phyloP scores from a whole-genome alignment of 2,329 filamentous ascomycete genomes.

The Knufia petricola region DNA sequence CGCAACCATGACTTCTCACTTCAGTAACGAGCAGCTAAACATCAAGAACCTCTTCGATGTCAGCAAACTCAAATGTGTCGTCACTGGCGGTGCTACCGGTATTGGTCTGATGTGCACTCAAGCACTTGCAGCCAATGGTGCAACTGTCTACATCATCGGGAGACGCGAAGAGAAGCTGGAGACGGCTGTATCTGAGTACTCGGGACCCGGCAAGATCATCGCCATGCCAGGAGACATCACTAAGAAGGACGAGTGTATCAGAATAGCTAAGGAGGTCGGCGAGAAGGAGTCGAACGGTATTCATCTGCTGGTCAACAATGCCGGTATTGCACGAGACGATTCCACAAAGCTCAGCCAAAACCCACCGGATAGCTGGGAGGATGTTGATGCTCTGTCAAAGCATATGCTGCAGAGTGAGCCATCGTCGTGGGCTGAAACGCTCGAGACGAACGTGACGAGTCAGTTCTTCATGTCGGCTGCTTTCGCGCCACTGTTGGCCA shows the following conservation, averaged over 20 bases:
- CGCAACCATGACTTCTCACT: conserved; percentile 7
- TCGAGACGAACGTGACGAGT: conserved; percentile 43
- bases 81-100: conserved; percentile 27
- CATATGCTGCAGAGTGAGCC: conserved; percentile 40
- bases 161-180: conserved; percentile 25
- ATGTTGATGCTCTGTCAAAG: conserved; percentile 40
- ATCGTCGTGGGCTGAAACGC: conserved; percentile 41
- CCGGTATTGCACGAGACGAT: conserved; percentile 42
- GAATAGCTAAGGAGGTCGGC: conserved; percentile 41
- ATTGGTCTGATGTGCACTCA: conserved; percentile 27
- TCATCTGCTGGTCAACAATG: conserved; percentile 35
- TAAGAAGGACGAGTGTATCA: conserved; percentile 41
- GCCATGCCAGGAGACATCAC: conserved; percentile 41
- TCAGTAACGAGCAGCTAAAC: conserved; percentile 18
- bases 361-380: conserved; percentile 38
- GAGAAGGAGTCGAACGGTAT: conserved; percentile 45
- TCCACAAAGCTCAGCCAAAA: conserved; percentile 42
- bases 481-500: conserved; percentile 45
- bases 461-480: conserved; percentile 47
- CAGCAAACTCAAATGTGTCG: conserved; percentile 25
- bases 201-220: conserved; percentile 39
- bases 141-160: conserved; percentile 28
- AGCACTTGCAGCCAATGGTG: conserved; percentile 26
- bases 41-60: conserved; percentile 25
- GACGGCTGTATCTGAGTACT: conserved; percentile 34